Base-by-base conservation (phyloP, 192 early-diverging fungal species). In the Mortierella antarctica region DNA sequence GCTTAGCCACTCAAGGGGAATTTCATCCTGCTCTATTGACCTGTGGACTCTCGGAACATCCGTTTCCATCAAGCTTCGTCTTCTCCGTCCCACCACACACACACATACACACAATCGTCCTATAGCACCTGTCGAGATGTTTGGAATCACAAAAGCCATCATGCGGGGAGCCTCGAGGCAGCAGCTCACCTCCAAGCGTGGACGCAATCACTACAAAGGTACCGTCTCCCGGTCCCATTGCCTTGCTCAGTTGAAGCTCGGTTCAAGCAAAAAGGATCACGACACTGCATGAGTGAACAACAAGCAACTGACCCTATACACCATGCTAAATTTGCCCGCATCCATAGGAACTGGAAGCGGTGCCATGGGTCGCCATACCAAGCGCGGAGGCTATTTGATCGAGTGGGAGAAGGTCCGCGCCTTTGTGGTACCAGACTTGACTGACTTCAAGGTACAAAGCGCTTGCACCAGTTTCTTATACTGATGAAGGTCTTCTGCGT, bases 151-250 rank as follows among this genome's bases (percentile, higher is more conserved):
- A 48, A 74, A 80, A 54, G 82, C 79, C 50, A 77, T 90, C 53
- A 84, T 80, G 44, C 87, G 89, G 70, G 86, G 88, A 14, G 86
- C 89, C 17, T 83, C 80, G 13, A 82, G 89, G 51, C 63, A 82
- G 41, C 89, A 74, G 45, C 76, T 90, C 76, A 87, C 84, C 21
- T 70, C 88, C 41, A 90, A 90, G 67, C 84, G 84, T 57, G 89
- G 89, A 41, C 88, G 86, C 54, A 90, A 90, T 54, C 85, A 78
- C 66, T 90, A 89, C 68, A 90, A 90, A 83, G 89, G 89, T 86
- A 76, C 41, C 17, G 42, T 50, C 13, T 31, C 31, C 31, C 31
- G 31, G 31, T 31, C 31, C 31, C 31, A 31, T 2, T 51, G 50
- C 50, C 11, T 51, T 51, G 50, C 11, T n/a, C 50, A 51, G 31